Evolutionary conservation across 2,329 filamentous ascomycete genomes (phyloP), one percentile per base, ranked within the genome.

Genomic region (Fusarium anthophilum): DNA sequence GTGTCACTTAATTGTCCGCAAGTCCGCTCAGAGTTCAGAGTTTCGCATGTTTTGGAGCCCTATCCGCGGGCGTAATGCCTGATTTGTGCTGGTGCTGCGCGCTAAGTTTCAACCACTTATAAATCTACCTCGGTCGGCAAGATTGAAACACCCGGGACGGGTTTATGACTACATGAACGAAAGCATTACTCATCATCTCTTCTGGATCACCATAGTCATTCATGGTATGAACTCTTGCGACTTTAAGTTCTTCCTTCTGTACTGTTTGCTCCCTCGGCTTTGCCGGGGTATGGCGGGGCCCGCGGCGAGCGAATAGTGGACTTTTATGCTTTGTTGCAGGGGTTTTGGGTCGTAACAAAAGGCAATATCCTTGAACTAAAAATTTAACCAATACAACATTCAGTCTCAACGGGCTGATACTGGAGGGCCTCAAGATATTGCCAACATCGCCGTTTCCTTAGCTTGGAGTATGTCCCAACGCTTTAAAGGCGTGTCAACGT

Each of bases 401-500:
- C 15, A 32, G 8, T 8, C 5, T 51, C 30, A 35, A 3, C 48
- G 6, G 13, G 22, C n/a, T 20, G 30, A 35, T 14, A 11, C 48
- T 15, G 3, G n/a, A 35, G n/a, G n/a, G 12, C 48, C 30, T 26
- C 48, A 6, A 14, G 30, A 11, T 24, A 51, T 6, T 6, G 20
- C 24, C 12, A 35, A 11, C 17, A 24, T 20, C 12, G 17, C 17
- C 17, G 13, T 24, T 0, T 3, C 22, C 6, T 14, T 24, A 18
- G 4, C 12, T 18, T 24, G 0, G 11, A 24, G 2, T 20, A 9
- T 35, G 14, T 51, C 4, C 15, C 4, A 1, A 8, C 5, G 9
- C 3, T n/a, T 11, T 3, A n/a, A 30, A 30, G 26, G 7, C 14
- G 4, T 12, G 7, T 17, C 8, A 6, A 11, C 6, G 1, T 12